Evolutionary conservation across 192 early-diverging fungal species (phyloP).

Genomic region (Phycomyces blakesleeanus): DNA sequence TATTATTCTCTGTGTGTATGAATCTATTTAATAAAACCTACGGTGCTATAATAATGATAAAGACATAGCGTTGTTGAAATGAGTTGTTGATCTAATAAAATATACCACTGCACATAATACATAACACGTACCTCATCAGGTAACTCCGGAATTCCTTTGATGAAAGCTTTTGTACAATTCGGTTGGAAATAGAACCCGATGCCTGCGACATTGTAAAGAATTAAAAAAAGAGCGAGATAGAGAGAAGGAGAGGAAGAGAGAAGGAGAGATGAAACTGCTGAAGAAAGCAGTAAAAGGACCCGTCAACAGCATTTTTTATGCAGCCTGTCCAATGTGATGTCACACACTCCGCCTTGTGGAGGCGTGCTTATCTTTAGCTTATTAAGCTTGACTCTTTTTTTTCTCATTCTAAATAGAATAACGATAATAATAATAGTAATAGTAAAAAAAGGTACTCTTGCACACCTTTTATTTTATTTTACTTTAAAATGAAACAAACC

Average conservation of each 20-base stretch:
- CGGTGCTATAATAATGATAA: constrained; percentile 51
- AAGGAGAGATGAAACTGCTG: constrained; percentile 3
- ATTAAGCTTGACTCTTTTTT: too few relatives aligned
- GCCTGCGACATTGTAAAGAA: constrained; percentile 36
- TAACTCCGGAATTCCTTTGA: constrained; percentile 67
- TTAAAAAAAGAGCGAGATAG: neutral
- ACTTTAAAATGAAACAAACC: too few relatives aligned
- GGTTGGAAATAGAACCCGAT: constrained; percentile 34
- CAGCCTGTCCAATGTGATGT: too few relatives aligned
- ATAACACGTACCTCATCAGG: constrained; percentile 55
- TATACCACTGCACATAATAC: neutral
- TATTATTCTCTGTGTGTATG: neutral
- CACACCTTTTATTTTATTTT: too few relatives aligned
- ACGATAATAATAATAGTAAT: too few relatives aligned
- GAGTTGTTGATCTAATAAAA: constrained; percentile 4
- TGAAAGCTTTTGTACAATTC: constrained; percentile 46
- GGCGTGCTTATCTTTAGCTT: too few relatives aligned
- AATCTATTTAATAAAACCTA: constrained; percentile 27
- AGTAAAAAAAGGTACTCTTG: too few relatives aligned
- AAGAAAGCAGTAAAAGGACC: neutral
- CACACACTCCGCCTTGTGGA: too few relatives aligned
- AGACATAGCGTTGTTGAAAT: too few relatives aligned
- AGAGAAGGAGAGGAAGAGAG: too few relatives aligned
- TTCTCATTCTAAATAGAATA: too few relatives aligned
- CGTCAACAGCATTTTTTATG: neutral